Evolutionary conservation across 164 flowering plant genomes (phyloP), one percentile per base, ranked within the genome.

Genomic region (Hamamelis virginiana): DNA sequence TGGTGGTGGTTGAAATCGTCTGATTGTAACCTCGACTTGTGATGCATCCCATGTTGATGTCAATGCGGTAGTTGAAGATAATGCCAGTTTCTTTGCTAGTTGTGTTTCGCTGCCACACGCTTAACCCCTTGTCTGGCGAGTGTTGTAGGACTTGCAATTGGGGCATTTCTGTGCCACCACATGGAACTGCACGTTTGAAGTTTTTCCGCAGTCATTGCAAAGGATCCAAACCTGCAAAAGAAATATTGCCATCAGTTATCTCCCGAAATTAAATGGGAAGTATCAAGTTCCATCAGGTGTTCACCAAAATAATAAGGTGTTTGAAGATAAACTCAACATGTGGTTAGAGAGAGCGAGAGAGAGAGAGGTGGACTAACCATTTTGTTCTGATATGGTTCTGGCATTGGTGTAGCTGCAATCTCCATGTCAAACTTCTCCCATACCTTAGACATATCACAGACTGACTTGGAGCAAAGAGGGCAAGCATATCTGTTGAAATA

Each of bases 371-470:
- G 41, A 59, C 66, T 15, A 0, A 89, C 97, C 96, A 72, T 81
- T 76, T 81, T 90, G 73, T 89, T 87, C 28, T 81, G 87, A 62
- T 77, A 90, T n/a, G 81, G 74, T 63, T 88, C 87, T 14, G 98
- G 98, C 94, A 94, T 89, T 8, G 97, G 95, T 22, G 85, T 90
- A 23, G 92, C 89, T 13, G 97, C 96, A 73, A 94, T 90, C 80
- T 90, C 97, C 82, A 66, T 62, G 83, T 91, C 98, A 62, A 83
- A 83, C 74, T 81, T 85, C 75, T 90, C 97, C 98, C 98, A 94
- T 18, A 88, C 96, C 71, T 89, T 87, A 38, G 97, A 91, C 98
- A 94, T 94, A 67, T 94, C 98, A 81, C 97, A 89, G 1, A 94
- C 95, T 2, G 98, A 90, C 82, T 88, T 91, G 41, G 92, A 91